Base-by-base conservation (phyloP, 805 yeast genomes). In the Ogataea paradorogensis region DNA sequence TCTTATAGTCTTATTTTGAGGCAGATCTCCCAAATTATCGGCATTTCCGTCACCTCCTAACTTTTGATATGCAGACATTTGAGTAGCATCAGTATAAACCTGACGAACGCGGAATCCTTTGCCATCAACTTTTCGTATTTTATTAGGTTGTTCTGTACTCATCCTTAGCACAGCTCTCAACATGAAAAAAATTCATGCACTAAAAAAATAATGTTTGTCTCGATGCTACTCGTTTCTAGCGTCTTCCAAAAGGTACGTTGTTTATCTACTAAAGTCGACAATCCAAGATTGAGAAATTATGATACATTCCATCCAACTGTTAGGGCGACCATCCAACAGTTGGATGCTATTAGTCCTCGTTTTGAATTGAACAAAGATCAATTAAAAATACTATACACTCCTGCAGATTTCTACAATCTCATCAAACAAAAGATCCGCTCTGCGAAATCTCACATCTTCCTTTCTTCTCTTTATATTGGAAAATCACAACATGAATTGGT, bases 391-490 rank as follows among this genome's bases (percentile, higher is more conserved):
- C 48, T 90, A 23, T 66, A 67, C 15, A 70, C 72, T 39, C 99
- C 99, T 0, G 66, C 56, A 1, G 78, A 72, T n/a, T 93, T 93
- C 56, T 91, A 93, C 61, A 47, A 65, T 2, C 63, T 73, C 2
- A 65, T 93, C 36, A 85, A 80, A 52, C 32, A 52, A 2, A 84
- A 83, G 51, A 90, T 91, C 14, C 47, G 61, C 3, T 35, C 54
- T 1, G 91, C 98, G 1, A 62, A 83, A 38, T 45, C 62, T 5
- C 70, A 95, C 30, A 71, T 93, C 8, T 93, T 89, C 53, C 70
- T 93, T 26, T 83, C 96, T 4, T 82, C 96, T 1, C 67, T 93
- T 28, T 93, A 93, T 58, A 70, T 93, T 33, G 99, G 99, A 2
- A 84, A 82, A 51, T 61, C 78, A 1, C 95, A 93, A 59, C 65